These are phyloP conservation scores for Coemansia asiatica DNA, from an alignment of 192 early-diverging fungal genomes.

Conservation along the genomic window DNA sequence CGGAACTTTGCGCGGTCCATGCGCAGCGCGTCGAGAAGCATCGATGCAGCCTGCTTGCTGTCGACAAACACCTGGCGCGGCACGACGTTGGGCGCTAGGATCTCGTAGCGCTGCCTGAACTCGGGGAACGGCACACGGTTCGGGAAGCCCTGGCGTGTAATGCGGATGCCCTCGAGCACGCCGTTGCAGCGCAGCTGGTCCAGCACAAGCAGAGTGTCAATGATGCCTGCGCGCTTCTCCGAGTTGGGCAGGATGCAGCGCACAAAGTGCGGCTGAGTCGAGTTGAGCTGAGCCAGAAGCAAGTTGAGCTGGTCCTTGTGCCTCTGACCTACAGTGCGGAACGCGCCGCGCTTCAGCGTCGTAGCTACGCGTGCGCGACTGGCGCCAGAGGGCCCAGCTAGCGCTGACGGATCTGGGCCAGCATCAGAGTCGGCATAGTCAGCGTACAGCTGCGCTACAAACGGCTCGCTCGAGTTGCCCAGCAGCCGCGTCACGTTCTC, in stretches of 20 bases:
- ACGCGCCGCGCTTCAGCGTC: constrained; percentile 76
- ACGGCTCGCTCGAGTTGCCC: constrained; percentile 77
- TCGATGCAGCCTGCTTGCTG: constrained; percentile 79
- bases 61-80: constrained; percentile 84
- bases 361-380: constrained; percentile 32
- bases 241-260: constrained; percentile 96
- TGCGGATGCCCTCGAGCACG: constrained; percentile 95
- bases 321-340: constrained; percentile 89
- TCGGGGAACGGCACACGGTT: constrained; percentile 90
- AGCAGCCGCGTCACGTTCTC: constrained; percentile 88
- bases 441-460: constrained; percentile 76
- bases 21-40: constrained; percentile 71
- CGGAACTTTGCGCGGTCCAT: constrained; percentile 83
- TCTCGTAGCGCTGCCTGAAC: constrained; percentile 92
- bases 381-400: neutral
- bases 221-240: constrained; percentile 82
- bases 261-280: constrained; percentile 96
- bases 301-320: constrained; percentile 92
- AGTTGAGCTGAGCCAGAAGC: constrained; percentile 88
- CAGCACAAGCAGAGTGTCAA: constrained; percentile 81
- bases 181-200: constrained; percentile 97
- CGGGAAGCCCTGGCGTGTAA: constrained; percentile 93
- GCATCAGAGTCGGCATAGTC: constrained; percentile 68
- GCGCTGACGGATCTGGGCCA: constrained; percentile 10
- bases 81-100: constrained; percentile 78